phyloP scores from a whole-genome alignment of 345 rosid species.

The Turritis glabra region DNA sequence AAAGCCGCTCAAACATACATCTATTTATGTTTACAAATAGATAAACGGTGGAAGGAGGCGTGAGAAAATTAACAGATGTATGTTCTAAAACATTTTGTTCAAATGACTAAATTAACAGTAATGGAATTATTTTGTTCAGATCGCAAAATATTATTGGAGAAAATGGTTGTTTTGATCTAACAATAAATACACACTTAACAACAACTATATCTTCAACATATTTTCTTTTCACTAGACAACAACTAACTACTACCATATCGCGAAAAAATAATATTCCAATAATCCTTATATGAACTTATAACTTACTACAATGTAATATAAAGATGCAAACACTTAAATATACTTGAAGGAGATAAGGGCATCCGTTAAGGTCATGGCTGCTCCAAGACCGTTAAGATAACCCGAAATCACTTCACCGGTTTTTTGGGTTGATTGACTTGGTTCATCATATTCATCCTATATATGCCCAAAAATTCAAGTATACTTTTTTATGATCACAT shows the following conservation, averaged over 20 bases:
- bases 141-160: not conserved
- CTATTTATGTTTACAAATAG: too few species aligned
- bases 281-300: not conserved
- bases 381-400: not conserved
- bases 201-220: not conserved
- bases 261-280: not conserved
- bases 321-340: not conserved
- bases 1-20: too few species aligned
- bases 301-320: not conserved
- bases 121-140: not conserved
- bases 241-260: not conserved
- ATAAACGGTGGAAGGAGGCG: too few species aligned
- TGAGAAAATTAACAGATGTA: too few species aligned
- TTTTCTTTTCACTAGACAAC: not conserved
- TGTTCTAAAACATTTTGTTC: too few species aligned
- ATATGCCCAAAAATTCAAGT: not conserved
- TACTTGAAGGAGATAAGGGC: slow-evolving; percentile 17
- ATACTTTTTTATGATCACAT: not conserved
- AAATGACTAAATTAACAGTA: too few species aligned
- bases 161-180: not conserved
- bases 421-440: not conserved
- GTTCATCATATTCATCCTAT: not conserved
- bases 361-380: not conserved
- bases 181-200: not conserved
- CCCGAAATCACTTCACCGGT: not conserved